Conservation (phyloP, 306 rosid species). For the Astragalus membranaceus region DNA sequence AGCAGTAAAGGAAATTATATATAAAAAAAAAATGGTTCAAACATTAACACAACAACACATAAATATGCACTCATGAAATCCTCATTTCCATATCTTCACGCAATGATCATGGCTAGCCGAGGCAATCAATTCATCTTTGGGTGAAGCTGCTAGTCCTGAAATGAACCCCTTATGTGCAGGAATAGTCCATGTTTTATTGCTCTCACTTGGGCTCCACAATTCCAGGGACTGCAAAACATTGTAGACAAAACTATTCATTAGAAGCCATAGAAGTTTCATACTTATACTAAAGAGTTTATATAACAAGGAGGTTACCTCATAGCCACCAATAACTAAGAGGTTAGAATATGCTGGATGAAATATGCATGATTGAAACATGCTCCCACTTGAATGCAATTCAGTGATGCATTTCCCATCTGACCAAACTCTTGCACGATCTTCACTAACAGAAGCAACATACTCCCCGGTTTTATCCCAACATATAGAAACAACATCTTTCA, state of each 20-base stretch:
- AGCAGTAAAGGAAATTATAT: not conserved
- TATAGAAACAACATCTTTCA: constrained; percentile 45
- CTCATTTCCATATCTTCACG: constrained; percentile 60
- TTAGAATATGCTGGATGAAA: constrained; percentile 45
- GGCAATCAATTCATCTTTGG: constrained; percentile 38
- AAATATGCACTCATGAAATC: not conserved
- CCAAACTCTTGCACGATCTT: constrained; percentile 57
- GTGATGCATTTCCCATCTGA: constrained; percentile 42
- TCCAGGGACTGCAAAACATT: constrained; percentile 38
- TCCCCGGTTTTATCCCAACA: constrained; percentile 55
- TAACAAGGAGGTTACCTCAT: constrained; percentile 33
- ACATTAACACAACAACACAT: not conserved
- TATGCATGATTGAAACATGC: constrained; percentile 56
- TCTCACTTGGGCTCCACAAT: constrained; percentile 40
- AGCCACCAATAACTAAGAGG: constrained; percentile 52
- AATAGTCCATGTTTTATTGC: constrained; percentile 20
- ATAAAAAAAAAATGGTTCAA: not conserved
- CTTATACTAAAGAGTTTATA: not conserved
- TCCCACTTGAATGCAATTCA: constrained; percentile 41
- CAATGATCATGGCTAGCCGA: constrained; percentile 52
- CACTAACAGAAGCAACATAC: constrained; percentile 54
- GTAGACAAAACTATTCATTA: not conserved
- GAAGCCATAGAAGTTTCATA: not conserved
- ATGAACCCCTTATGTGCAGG: constrained; percentile 48
- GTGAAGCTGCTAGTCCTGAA: constrained; percentile 38